Evolutionary conservation across 2,329 filamentous ascomycete species (phyloP).

Genomic region (Penicillium sp.): DNA sequence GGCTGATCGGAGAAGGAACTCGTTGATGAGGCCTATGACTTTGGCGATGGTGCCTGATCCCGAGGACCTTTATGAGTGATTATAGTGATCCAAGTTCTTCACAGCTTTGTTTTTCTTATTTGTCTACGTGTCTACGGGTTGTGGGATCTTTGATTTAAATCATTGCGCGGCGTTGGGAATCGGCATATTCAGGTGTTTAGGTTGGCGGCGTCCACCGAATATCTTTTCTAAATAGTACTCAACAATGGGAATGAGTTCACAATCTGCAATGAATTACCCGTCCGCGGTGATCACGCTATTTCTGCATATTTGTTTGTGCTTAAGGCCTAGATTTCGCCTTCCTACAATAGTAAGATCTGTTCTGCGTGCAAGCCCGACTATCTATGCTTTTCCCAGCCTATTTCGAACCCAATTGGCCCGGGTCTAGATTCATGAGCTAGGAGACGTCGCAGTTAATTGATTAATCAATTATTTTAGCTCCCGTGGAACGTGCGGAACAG

Average conservation of each 20-base stretch:
- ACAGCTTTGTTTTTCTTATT: neutral
- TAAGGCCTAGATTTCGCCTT: neutral
- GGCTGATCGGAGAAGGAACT: constrained; percentile 24
- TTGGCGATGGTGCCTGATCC: constrained; percentile 38
- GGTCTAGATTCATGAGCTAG: neutral
- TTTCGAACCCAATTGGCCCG: neutral
- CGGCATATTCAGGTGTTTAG: constrained; percentile 13
- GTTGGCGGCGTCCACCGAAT: neutral
- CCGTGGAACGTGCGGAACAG: neutral
- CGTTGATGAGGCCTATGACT: constrained; percentile 28
- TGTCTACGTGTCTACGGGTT: neutral
- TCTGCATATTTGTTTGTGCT: neutral
- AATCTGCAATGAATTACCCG: neutral
- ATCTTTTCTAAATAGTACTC: neutral
- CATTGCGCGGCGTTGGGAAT: constrained; percentile 12
- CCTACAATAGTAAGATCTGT: neutral
- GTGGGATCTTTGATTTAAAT: neutral
- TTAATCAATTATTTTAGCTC: neutral
- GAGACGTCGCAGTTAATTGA: neutral
- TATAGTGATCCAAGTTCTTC: neutral
- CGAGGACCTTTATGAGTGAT: constrained; percentile 37
- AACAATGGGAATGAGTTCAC: constrained; percentile 1
- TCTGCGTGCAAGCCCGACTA: neutral
- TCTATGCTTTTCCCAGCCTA: too few relatives aligned
- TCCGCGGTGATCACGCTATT: neutral